Base-by-base conservation (phyloP, 805 yeast genomes). In the Starmerella vaccinii region DNA sequence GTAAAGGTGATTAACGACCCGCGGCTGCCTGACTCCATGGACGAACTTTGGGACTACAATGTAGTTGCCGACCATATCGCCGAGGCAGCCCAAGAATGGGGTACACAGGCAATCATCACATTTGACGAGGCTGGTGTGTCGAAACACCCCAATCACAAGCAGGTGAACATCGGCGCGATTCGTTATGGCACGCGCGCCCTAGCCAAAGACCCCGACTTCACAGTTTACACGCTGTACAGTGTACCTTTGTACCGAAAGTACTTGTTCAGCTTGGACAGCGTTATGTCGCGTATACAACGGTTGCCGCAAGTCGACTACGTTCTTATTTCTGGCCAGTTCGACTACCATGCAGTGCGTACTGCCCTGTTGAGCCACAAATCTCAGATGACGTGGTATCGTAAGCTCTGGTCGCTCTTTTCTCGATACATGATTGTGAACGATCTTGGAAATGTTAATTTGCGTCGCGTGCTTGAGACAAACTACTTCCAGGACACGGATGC, bases 331-430 rank as follows among this genome's bases (percentile, higher is more conserved):
- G 35, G 53, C 24, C 54, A 50, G 50, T 33, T 40, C 41, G 59
- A 56, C 49, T 59, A 56, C 46, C 68, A 57, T 64, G 69, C 18
- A 13, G 61, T 75, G 4, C 71, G 80, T 49, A 74, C 82, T 0
- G 84, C 95, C 4, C 87, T 81, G 2, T 73, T 73, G 56, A 95
- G 84, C 2, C 97, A 92, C 67, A 72, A 73, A 55, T 79, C 95
- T 1, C 98, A 92, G 65, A 84, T 92, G 84, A 89, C 83, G 8
- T 90, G 97, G 97, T 92, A 82, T 65, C 74, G 98, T 57, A 84
- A 84, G 70, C 81, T 87, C 1, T 92, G 97, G 96, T 71, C 92
- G 62, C 52, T 76, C 5, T 66, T 81, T 49, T 82, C 95, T 53
- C 72, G 89, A 54, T 90, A 87, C 66, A 76, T 85, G 71, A 79